Evolutionary conservation across 2,329 filamentous ascomycete species (phyloP), one percentile per base, ranked within the genome.

Genomic region (Penicillium sp.): DNA sequence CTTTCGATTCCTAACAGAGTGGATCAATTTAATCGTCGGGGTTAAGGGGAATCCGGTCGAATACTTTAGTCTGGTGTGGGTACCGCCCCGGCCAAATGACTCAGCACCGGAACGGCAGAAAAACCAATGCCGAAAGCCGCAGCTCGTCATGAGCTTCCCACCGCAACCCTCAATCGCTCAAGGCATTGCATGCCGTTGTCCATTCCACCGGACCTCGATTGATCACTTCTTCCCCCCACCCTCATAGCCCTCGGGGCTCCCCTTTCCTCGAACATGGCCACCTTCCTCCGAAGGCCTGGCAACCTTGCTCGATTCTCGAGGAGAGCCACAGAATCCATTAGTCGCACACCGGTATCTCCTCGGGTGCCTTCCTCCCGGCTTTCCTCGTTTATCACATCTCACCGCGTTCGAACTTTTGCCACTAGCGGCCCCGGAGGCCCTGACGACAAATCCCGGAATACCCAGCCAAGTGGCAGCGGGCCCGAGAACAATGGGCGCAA

Each of bases 211-310:
- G 53, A 67, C 55, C 44, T 59, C 57, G 61, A 65, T 64, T 66
- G 63, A 65, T 60, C 43, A 63, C 61, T 62, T 51, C 51, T 56
- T 59, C 62, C 63, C 62, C 56, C 63, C 58, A 58, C 65, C 60
- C 61, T 67, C 62, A 57, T 56, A 63, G 58, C 62, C 70, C 69
- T 70, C 61, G 60, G 69, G 71, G 70, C 69, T 70, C 60, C 63
- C 62, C 59, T 62, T 65, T 69, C 68, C 68, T 74, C 73, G 76
- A 80, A 73, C 76, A 90, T 90, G 88, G 86, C 86, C 73, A 84
- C 85, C 69, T 79, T 88, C 69, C 78, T 89, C 65, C 84, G 87
- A 74, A 85, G 86, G 75, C 83, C 87, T 73, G 84, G 85, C 79
- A 83, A 85, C 74, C 77, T 90, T 72, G 84, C 85, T 77, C 83